Base-by-base conservation (phyloP, 495 filamentous ascomycete genomes). In the Sphaerosporella brunnea region DNA sequence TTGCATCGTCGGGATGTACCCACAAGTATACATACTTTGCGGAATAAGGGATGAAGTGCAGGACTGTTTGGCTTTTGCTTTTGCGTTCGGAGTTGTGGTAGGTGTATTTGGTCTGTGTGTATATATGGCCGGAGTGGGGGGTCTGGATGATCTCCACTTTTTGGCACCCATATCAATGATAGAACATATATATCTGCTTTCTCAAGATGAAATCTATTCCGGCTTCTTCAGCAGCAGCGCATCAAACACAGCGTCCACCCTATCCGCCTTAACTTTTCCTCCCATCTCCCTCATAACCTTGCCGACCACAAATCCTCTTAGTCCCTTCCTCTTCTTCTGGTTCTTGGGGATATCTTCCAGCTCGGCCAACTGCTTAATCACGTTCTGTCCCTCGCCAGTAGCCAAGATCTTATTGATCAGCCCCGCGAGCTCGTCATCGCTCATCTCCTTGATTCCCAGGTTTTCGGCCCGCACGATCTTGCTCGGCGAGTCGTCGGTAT, bases 221-320 rank as follows among this genome's bases (percentile, higher is more conserved):
- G n/a, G n/a, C n/a, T n/a, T n/a, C n/a, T n/a, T n/a, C n/a, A n/a
- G n/a, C n/a, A n/a, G n/a, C n/a, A n/a, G 55, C 47, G 65, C 64
- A 55, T 69, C 69, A 56, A 94, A 63, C 16, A 78, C 65, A 50
- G 63, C 66, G 66, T 81, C 78, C 0, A 84, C 92, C 51, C 69
- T 73, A 41, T 64, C 69, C 4, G 88, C 78, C 63, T 92, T 79
- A 25, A 93, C 77, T 3, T 73, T 78, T 26, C 85, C 81, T 53
- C 84, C 77, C 23, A 84, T 79, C 28, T 66, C 65, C 39, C 74
- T 70, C 72, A 97, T 84, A 82, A 95, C 90, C 64, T 81, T 79
- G 15, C 90, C 90, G 3, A 97, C 78, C 51, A 96, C 77, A 63
- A 79, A 95, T 56, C 80, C 82, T 25, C 87, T 63, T 62, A 96